These are phyloP conservation scores for Solanum pennellii DNA, from an alignment of 257 asterid genomes.

Conservation along the genomic window DNA sequence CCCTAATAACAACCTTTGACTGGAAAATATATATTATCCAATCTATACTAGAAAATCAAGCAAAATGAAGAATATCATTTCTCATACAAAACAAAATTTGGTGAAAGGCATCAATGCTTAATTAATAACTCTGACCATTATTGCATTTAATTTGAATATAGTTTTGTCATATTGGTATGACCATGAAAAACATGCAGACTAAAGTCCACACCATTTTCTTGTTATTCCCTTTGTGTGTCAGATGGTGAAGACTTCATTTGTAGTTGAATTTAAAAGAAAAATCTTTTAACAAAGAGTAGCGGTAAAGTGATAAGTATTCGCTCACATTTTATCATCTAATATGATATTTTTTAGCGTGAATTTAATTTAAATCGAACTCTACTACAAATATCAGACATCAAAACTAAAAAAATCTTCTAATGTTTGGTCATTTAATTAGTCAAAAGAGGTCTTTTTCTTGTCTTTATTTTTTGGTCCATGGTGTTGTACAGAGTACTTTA, in stretches of 20 bases:
- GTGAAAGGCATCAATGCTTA: background rate
- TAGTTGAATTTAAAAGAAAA: background rate
- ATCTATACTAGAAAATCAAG: background rate
- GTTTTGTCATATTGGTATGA: background rate
- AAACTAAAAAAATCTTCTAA: background rate
- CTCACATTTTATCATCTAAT: rapidly evolving
- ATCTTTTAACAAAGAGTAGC: too few species aligned
- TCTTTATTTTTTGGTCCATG: background rate
- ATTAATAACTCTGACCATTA: background rate
- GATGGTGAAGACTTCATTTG: background rate
- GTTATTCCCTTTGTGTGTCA: background rate
- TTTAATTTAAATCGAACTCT: too few species aligned
- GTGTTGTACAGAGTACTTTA: background rate
- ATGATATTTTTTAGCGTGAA: rapidly evolving
- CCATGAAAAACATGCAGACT: background rate
- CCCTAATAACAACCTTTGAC: background rate
- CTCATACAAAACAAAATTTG: background rate
- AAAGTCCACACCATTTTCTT: background rate
- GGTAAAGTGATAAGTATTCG: too few species aligned
- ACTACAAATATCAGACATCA: too few species aligned
- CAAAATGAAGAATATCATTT: background rate
- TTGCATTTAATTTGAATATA: background rate
- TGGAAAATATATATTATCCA: background rate
- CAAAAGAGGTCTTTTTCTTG: background rate
- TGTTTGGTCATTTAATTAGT: background rate